Evolutionary conservation across 306 rosid genomes (phyloP).

Genomic region (Canavalia ensiformis): DNA sequence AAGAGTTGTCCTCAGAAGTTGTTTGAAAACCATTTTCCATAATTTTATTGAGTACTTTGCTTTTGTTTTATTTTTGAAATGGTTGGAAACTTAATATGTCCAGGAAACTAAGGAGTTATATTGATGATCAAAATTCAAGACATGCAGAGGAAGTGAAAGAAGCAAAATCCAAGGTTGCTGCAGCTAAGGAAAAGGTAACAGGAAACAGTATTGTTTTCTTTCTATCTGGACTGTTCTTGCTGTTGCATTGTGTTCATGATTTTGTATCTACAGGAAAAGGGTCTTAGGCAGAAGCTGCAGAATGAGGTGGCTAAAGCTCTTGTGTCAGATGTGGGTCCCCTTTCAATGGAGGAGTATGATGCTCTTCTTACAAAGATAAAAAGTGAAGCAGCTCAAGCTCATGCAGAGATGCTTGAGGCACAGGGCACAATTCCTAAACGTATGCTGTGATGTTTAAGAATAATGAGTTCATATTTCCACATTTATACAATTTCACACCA

Average conservation of each 20-base stretch:
- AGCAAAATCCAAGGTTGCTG: slow-evolving; percentile 48
- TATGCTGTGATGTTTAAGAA: slow-evolving; percentile 46
- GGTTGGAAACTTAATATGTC: slow-evolving; percentile 30
- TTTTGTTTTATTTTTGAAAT: slow-evolving; percentile 20
- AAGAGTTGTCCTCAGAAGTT: too few relatives aligned
- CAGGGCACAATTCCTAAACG: slow-evolving; percentile 57
- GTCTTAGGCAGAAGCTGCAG: slow-evolving; percentile 43
- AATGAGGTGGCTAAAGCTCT: slow-evolving; percentile 57
- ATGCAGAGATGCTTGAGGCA: slow-evolving; percentile 60
- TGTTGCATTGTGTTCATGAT: slow-evolving; percentile 1
- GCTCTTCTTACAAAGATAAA: slow-evolving; percentile 54
- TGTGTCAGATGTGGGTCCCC: slow-evolving; percentile 38
- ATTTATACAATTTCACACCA: background rate
- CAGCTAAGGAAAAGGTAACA: slow-evolving; percentile 54
- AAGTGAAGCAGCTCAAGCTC: slow-evolving; percentile 66
- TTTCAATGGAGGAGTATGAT: slow-evolving; percentile 41
- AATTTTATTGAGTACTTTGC: background rate
- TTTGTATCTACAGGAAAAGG: slow-evolving; percentile 45
- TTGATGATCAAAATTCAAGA: slow-evolving; percentile 45
- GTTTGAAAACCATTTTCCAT: background rate
- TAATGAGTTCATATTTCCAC: background rate
- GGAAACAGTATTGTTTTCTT: slow-evolving; percentile 5
- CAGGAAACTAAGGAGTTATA: slow-evolving; percentile 52
- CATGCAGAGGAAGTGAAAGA: slow-evolving; percentile 33
- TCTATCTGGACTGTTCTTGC: background rate